Evolutionary conservation across 306 rosid species (phyloP), one percentile per base, ranked within the genome.

Genomic region (Purshia tridentata): DNA sequence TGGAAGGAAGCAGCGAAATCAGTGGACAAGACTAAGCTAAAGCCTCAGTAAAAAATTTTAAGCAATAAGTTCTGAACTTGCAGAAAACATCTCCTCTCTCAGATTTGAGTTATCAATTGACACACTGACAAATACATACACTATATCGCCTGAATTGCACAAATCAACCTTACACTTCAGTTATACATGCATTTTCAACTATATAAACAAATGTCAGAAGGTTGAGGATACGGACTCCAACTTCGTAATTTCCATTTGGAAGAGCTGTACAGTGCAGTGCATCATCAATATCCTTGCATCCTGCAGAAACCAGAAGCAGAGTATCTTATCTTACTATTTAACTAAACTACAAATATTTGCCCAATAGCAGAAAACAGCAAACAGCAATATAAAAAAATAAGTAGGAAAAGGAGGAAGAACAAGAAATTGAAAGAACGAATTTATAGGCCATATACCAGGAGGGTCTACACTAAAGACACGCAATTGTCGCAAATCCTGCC

Each of bases 221-320:
- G 61, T 76, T 39, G 65, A 87, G 97, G 99, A 94, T 94, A 94
- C 97, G 96, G 60, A 94, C 99, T 84, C 97, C 99, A 84, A 94
- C 97, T 88, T 91, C 97, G 64, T 85, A 94, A 85, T 90, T 94
- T 80, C 99, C 99, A 88, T 87, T 94, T 63, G 99, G 90, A 82
- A 94, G 97, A 79, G 95, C 60, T 13, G 79, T 70, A 81, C 99
- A 94, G 70, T 94, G 99, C 67, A 94, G 91, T 75, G 97, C 96
- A 87, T 94, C 99, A 73, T 94, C 99, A 59, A 94, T 94, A 84
- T 94, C 99, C 86, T 69, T 94, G 84, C 99, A 94, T 67, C 97
- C 99, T 94, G 83, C 83, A 81, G 40, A 69, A 80, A 77, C 64
- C 76, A 75, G 67, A 79, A 78, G 77, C 51, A 23, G 58, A 57